phyloP scores from a whole-genome alignment of 805 yeast species.

The Kodamaea restingae region DNA sequence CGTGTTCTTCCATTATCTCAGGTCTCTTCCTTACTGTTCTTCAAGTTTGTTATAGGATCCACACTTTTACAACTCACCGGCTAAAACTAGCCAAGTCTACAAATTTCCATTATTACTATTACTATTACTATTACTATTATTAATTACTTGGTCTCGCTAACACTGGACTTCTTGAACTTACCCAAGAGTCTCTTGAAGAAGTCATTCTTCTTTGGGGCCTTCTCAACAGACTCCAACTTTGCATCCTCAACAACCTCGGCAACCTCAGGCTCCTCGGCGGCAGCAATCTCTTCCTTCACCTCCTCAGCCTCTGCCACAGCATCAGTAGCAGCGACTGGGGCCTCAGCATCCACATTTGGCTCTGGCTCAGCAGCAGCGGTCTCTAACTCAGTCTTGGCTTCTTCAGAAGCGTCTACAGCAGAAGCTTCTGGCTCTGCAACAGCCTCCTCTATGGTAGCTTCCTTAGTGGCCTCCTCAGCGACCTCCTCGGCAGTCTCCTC shows the following conservation, averaged over 20 bases:
- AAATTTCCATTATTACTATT: neutral
- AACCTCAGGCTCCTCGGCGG: constrained; percentile 15
- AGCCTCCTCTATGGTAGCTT: constrained; percentile 7
- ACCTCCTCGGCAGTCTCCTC: constrained; percentile 8
- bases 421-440: constrained; percentile 4
- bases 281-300: constrained; percentile 10
- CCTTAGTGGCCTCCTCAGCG: constrained; percentile 4
- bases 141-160: constrained; percentile 12
- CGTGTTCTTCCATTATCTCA: too few relatives aligned
- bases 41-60: too few relatives aligned
- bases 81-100: too few relatives aligned
- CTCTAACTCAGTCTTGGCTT: too few relatives aligned
- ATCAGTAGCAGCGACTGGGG: constrained; percentile 8
- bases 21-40: neutral
- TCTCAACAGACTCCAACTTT: constrained; percentile 26
- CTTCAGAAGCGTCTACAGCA: too few relatives aligned
- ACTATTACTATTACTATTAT: constrained; percentile 1
- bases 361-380: too few relatives aligned
- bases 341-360: too few relatives aligned
- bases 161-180: constrained; percentile 32
- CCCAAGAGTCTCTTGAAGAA: constrained; percentile 33
- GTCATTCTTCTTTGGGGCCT: constrained; percentile 35
- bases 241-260: constrained; percentile 18
- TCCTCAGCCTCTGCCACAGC: constrained; percentile 9
- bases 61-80: too few relatives aligned